Evolutionary conservation across 306 rosid species (phyloP), one percentile per base, ranked within the genome.

Genomic region (Prunus armeniaca): DNA sequence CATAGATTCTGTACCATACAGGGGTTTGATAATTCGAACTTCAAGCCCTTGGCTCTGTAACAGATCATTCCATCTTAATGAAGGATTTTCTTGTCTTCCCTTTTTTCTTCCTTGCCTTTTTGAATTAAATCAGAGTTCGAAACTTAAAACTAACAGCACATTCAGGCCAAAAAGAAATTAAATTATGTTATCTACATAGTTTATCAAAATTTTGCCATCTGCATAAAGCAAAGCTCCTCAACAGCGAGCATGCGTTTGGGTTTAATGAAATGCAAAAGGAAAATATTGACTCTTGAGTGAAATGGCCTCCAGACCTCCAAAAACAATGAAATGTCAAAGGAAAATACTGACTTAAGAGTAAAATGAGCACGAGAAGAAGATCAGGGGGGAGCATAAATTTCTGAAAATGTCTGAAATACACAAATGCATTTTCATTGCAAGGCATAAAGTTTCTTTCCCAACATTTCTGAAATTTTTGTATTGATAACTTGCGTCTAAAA

Each of bases 1-100:
- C 79, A 22, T 84, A 56, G 65, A 79, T 83, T 83, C 77, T 88
- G 86, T 85, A 57, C 83, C 81, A 75, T 81, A 71, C 80, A 63
- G 81, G 79, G 73, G 62, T 73, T 32, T 47, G 70, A 80, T 64
- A 28, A 60, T 75, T 74, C 76, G 62, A 51, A 77, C 47, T 34
- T 79, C 67, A 80, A 28, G 72, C 82, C 66, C 63, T 74, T 27
- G 65, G 45, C 79, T 54, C 55, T 77, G 73, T 77, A 81, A 76
- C 78, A 45, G 43, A 77, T 72, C 66, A 79, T 72, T 58, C 74
- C 76, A 41, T 56, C 69, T 55, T n/a, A 68, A 86, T 75, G 79
- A 84, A 75, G 79, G 65, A 45, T n/a, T 57, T 57, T 69, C 52
- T 65, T 6, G 56, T 81, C 25, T 58, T 18, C 32, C 15, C 56